phyloP scores from a whole-genome alignment of 805 yeast genomes.

The Teunomyces gatunensis region DNA sequence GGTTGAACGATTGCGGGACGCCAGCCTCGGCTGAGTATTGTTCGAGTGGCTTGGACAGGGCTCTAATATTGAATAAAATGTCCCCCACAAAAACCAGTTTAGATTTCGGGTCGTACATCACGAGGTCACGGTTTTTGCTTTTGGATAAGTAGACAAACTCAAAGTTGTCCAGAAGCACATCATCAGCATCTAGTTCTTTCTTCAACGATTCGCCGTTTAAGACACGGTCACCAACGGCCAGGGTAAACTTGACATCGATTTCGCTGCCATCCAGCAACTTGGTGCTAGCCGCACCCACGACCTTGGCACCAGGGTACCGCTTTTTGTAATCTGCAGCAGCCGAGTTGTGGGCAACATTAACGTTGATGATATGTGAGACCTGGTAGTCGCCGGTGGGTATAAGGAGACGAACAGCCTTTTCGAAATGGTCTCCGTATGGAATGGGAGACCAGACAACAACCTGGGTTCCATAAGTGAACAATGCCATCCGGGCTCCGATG shows the following conservation, averaged over 20 bases:
- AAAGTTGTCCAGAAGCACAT: constrained; percentile 8
- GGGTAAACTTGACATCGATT: constrained; percentile 4
- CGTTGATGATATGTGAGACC: constrained; percentile 13
- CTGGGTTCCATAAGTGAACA: constrained; percentile 24
- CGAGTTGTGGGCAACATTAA: constrained; percentile 12
- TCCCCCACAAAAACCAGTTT: constrained; percentile 13
- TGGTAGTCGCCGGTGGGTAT: constrained; percentile 7
- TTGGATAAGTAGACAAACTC: constrained; percentile 10
- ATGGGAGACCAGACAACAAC: constrained; percentile 16
- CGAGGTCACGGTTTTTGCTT: constrained; percentile 13
- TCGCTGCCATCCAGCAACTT: not conserved
- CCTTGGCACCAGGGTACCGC: constrained; percentile 12
- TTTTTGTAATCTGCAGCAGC: constrained; percentile 10
- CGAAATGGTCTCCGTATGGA: constrained; percentile 12
- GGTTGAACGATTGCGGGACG: constrained; percentile 9
- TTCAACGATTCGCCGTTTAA: constrained; percentile 18
- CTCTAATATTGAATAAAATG: constrained; percentile 11
- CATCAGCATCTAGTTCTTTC: constrained; percentile 9
- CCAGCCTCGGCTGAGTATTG: constrained; percentile 15
- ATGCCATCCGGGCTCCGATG: constrained; percentile 41
- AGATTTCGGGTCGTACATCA: constrained; percentile 11
- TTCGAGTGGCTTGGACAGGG: constrained; percentile 9
- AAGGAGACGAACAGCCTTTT: constrained; percentile 11
- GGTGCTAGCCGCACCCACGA: constrained; percentile 10
- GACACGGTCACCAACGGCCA: constrained; percentile 12